Conservation (phyloP, 331 rosid species). For the Prunus yedoensis region DNA sequence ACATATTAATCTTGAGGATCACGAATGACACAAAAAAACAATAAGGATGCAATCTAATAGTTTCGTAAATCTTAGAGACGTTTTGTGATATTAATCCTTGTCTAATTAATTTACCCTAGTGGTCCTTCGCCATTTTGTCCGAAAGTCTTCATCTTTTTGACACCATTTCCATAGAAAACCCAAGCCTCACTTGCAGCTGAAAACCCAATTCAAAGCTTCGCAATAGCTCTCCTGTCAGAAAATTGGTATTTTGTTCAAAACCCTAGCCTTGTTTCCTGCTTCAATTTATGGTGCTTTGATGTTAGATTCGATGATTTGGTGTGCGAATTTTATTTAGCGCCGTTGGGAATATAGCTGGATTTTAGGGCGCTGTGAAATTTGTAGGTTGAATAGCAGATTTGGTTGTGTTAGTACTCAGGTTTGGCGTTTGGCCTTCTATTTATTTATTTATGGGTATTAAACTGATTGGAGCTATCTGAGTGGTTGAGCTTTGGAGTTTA, state of each 20-base stretch:
- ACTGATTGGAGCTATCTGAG: slow-evolving; percentile 37
- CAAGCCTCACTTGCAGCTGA: slow-evolving; percentile 38
- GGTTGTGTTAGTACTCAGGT: slow-evolving; percentile 16
- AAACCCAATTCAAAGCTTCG: slow-evolving; percentile 26
- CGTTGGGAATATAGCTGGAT: slow-evolving; percentile 30
- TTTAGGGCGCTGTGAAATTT: slow-evolving; percentile 26
- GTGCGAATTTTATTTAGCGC: slow-evolving; percentile 21
- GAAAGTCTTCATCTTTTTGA: slow-evolving; percentile 16
- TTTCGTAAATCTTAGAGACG: too few species aligned
- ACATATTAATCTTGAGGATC: too few species aligned
- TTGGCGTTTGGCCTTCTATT: neutral
- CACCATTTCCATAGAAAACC: slow-evolving; percentile 49
- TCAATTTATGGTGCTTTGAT: slow-evolving; percentile 37
- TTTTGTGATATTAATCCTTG: too few species aligned
- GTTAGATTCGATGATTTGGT: slow-evolving; percentile 50
- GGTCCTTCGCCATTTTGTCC: neutral
- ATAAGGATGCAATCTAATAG: too few species aligned
- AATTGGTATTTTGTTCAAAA: slow-evolving; percentile 52
- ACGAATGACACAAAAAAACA: too few species aligned
- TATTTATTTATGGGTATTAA: slow-evolving; percentile 18
- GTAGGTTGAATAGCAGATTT: slow-evolving; percentile 30
- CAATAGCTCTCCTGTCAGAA: slow-evolving; percentile 17
- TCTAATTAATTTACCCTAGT: too few species aligned
- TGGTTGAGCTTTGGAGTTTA: slow-evolving; percentile 22
- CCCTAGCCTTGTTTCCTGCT: slow-evolving; percentile 74